Base-by-base conservation (phyloP, 805 yeast species). In the Starmerella sirachaensis region DNA sequence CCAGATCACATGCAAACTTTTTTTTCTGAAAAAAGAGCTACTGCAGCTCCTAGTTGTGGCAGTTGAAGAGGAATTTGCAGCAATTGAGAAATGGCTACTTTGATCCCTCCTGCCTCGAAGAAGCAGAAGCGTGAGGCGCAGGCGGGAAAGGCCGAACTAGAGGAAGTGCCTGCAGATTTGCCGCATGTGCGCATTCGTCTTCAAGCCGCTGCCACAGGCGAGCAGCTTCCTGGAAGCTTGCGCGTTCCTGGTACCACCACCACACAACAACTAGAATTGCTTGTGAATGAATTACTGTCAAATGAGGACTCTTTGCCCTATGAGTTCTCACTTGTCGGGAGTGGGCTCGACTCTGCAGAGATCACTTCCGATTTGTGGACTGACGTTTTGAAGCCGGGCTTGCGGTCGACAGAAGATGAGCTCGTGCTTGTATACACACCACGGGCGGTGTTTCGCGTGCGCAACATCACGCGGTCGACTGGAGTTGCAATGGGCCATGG, bases 401-500 rank as follows among this genome's bases (percentile, higher is more conserved):
- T 77, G 48, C 79, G 79, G 53, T 74, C 94, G 6, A 81, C 97
- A 0, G 98, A 91, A 68, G 98, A 91, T 60, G 79, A 79, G 52
- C 63, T 91, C 64, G 86, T 94, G 0, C 65, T 91, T 38, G 81
- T 86, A 5, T 91, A 79, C 56, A 85, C 95, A 0, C 98, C 98
- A 27, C 71, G 94, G 46, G 95, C 98, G 0, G 78, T 91, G 2
- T 91, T 91, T 68, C 83, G 83, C 51, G 98, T 91, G 10, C 76
- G 72, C 47, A 84, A 95, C 3, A 82, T 91, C 12, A 84, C 96
- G 1, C 66, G 97, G 53, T 76, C 94, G 2, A 77, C 85, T 4
- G 86, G 93, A 9, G 85, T 96, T 0, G 88, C 91, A 37, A 73
- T 93, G 2, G 98, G 98, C 5, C 98, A 91, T 56, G 94, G 94